Base-by-base conservation (phyloP, 176 grass and related monocot species). In the Oryza australiensis region DNA sequence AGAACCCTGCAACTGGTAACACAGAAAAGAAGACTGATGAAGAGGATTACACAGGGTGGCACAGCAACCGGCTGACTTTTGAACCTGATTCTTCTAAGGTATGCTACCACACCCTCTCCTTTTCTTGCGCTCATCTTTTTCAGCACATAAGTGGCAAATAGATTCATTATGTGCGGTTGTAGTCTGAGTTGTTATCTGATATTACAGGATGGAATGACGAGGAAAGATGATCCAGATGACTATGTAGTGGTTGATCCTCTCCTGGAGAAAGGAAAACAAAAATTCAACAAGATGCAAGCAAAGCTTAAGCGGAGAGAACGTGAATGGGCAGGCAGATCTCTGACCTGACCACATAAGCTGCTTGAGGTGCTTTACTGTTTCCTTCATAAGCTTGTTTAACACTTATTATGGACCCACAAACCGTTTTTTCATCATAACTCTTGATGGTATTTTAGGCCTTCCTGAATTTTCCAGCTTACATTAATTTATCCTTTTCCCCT, bases 271-370 rank as follows among this genome's bases (percentile, higher is more conserved):
- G 90, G 95, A 69, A 98, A 98, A 89, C 84, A 98, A 78, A 98
- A 98, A 68, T 98, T 98, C 49, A 95, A 98, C 60, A 98, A 91
- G 87, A 90, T 90, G 90, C 90, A 98, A 78, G 95, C 95, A 27
- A 98, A 98, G 80, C 72, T 93, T 53, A 98, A 95, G 85, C 81
- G 81, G 78, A 84, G 90, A 29, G 85, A 91, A 6, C 90, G 92
- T 7, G 95, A 98, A 86, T 98, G 95, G 95, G 95, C 95, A 70
- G 95, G 95, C 72, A 94, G 88, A 95, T 95, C 95, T 93, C 90
- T 98, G 23, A 98, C 90, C 33, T 98, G 87, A 94, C 74, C 73
- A 29, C 32, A 35, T 27, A 45, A 28, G 6, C 62, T 69, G 15
- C 35, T 29, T 40, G 53, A 88, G 28, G 85, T 80, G 34, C 69